Percentiles rank a stretch among this genome's conserved stretches.
Conservation (phyloP, 441 rosid species). For the Populus hybrid region DNA sequence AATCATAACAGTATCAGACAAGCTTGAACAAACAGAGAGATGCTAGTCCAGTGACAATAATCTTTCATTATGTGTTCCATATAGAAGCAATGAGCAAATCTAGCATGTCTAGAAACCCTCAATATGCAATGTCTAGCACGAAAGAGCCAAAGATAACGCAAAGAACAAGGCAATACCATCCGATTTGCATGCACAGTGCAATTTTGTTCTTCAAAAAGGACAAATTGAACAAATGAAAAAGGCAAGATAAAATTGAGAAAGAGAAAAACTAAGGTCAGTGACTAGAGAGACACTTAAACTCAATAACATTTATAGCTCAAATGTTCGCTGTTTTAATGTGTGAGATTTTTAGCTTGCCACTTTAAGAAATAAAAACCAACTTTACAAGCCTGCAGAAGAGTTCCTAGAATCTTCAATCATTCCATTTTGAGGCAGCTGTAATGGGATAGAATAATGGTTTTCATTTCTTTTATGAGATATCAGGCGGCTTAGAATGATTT, state of each 20-base stretch:
- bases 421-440: background rate
- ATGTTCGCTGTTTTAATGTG: background rate
- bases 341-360: background rate
- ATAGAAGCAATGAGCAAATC: background rate
- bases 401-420: background rate
- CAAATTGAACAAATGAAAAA: background rate
- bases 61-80: background rate
- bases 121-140: background rate
- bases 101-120: background rate
- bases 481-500: background rate
- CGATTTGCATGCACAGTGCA: background rate
- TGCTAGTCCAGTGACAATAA: background rate
- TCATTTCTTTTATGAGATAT: background rate
- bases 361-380: background rate
- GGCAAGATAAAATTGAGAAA: background rate
- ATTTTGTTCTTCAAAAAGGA: background rate
- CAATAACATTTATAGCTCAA: background rate
- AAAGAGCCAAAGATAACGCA: background rate
- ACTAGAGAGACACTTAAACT: background rate
- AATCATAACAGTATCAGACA: background rate
- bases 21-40: background rate
- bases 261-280: background rate
- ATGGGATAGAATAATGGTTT: background rate
- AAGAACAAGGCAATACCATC: background rate
- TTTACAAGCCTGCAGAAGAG: background rate